Base-by-base conservation (phyloP, 306 rosid species). In the Morella rubra region DNA sequence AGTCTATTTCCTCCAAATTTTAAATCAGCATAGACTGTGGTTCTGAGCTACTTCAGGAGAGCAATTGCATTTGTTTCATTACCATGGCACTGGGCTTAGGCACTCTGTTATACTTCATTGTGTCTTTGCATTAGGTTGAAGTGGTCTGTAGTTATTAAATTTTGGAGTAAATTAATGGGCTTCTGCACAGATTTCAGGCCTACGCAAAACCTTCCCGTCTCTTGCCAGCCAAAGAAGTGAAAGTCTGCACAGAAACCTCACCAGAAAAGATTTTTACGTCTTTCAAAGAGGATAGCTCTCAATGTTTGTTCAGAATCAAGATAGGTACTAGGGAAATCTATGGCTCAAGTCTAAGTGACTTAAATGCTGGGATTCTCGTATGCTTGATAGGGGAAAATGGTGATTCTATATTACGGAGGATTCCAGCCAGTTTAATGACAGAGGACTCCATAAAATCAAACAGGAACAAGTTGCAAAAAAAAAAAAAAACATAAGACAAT, bases 331-430 rank as follows among this genome's bases (percentile, higher is more conserved):
- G 97, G 79, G 86, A 81, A 72, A 52, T 73, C 71, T 90, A 85
- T 81, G 95, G 89, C 52, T 95, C 97, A 44, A 61, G 85, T 82
- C 79, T 95, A 59, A 90, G 83, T 54, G 79, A 89, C 84, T 40
- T 71, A 72, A 89, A 77, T 86, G 89, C 93, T 56, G 97, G 97
- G 80, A 75, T 95, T 81, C 93, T 90, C 79, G 62, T 95, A 27
- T 27, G 32, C 32, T 27, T 27, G 32, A 27, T 27, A 27, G 32
- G 32, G 32, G 2, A 27, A 27, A 77, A 84, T 59, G 93, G 97
- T 20, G 79, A 87, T 69, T 90, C 96, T 66, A 83, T 89, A 88
- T 82, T 92, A 81, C 91, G 86, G 81, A 88, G 99, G 73, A 88
- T 90, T 77, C 86, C 96, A 15, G 79, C 83, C 6, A 85, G 83